Evolutionary conservation across 352 stramenopile species (phyloP), one percentile per base, ranked within the genome.

Genomic region (Halophytophthora polymorphica): DNA sequence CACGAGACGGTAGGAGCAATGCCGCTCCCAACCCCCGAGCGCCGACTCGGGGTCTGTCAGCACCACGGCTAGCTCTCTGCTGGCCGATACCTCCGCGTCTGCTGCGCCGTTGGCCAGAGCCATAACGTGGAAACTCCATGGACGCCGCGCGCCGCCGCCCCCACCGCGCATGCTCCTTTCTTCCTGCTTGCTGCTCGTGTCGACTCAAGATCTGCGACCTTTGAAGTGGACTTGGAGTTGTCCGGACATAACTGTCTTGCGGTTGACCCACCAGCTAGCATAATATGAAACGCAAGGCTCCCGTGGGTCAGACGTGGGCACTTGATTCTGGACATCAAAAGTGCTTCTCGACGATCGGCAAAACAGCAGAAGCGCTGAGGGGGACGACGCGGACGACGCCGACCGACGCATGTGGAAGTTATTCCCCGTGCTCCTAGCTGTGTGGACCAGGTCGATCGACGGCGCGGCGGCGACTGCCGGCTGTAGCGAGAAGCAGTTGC

Each of bases 101-200:
- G 73, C 65, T 44, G 39, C 13, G 42, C 77, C 75, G 36, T 66
- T 83, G 36, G 60, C 50, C 17, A 88, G 48, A 22, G 77, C 41
- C 55, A 85, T 41, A 17, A 61, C 42, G 50, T 86, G 73, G 63
- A 85, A 86, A 22, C 66, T 47, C 77, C 74, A 86, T 41, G 22
- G 12, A 15, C 44, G 28, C 40, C 48, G 23, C 10, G 29, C 33
- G 37, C 17, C 46, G 31, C 22, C 53, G 49, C 25, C 36, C 49
- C 35, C 8, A 55, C 22, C 23, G 46, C 17, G 13, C 14, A 31
- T 35, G 31, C 23, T 6, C 18, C 14, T 54, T n/a, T n/a, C 14
- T 1, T 1, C 3, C 15, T 1, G 28, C 39, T 6, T 38, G 28
- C 18, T 10, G 3, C 2, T 36, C 19, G 25, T 19, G 28, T 15